Base-by-base conservation (phyloP, 371 early-diverging fungal genomes). In the Apophysomyces sp. region DNA sequence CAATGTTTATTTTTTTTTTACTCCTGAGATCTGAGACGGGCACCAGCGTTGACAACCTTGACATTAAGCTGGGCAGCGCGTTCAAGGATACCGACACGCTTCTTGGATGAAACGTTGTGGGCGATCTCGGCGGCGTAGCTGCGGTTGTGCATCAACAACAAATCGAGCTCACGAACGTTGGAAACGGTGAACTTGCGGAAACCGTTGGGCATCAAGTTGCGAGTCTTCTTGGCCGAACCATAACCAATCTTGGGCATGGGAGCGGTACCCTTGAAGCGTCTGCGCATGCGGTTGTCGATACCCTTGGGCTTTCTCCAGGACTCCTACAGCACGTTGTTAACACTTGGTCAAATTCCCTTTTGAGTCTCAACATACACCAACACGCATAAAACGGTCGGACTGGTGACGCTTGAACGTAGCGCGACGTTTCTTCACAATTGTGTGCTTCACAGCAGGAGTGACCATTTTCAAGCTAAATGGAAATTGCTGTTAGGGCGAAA, bases 261-360 rank as follows among this genome's bases (percentile, higher is more conserved):
- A 68, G 96, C 92, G 68, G 91, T 88, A 71, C 99, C 99, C 88
- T 93, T 94, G 92, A 99, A 95, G 70, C 98, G 92, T 78, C 98
- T 90, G 73, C 99, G 95, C 74, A 99, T 98, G 74, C 95, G 88
- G 90, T 94, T 96, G 82, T 99, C 99, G 84, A 99, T 99, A 97
- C 99, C 99, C 88, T 93, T 95, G 82, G 99, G 99, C 86, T 96
- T 97, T 86, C 99, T 93, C 99, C 99, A 99, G 71, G 97, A 93
- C 72, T 88, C 88, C 92, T 94, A 84, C n/a, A n/a, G n/a, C n/a
- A n/a, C n/a, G n/a, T n/a, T n/a, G n/a, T n/a, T n/a, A n/a, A n/a
- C n/a, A n/a, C n/a, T n/a, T n/a, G n/a, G n/a, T n/a, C n/a, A n/a
- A n/a, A n/a, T n/a, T n/a, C n/a, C n/a, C n/a, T n/a, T n/a, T n/a